phyloP scores from a whole-genome alignment of 2,329 filamentous ascomycete species.

The Blumeria hordei region DNA sequence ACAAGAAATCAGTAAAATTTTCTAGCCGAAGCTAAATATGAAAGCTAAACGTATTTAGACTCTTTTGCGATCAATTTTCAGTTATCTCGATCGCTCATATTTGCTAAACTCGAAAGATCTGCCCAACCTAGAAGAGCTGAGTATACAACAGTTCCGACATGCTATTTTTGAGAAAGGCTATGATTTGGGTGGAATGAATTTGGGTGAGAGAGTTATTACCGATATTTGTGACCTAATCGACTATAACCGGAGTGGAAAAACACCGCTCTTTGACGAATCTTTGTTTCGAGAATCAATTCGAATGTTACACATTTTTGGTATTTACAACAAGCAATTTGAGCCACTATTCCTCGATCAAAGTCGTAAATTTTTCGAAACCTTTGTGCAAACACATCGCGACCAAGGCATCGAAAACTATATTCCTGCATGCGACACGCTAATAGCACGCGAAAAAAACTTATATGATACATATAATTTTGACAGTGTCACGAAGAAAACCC shows the following conservation, averaged over 20 bases:
- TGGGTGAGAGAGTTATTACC: slow-evolving; percentile 19
- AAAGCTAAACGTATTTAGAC: slow-evolving; percentile 23
- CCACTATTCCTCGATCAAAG: slow-evolving; percentile 46
- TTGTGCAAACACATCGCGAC: slow-evolving; percentile 40
- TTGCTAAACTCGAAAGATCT: slow-evolving; percentile 48
- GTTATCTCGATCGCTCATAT: slow-evolving; percentile 79
- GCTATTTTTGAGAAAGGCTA: slow-evolving; percentile 19
- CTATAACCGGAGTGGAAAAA: slow-evolving; percentile 36
- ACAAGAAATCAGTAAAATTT: slow-evolving; percentile 40
- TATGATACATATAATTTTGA: slow-evolving; percentile 68
- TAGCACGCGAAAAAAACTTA: slow-evolving; percentile 46
- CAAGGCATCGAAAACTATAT: slow-evolving; percentile 53
- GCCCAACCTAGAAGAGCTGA: slow-evolving; percentile 58
- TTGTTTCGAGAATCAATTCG: slow-evolving; percentile 54
- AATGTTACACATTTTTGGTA: slow-evolving; percentile 64
- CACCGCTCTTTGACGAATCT: slow-evolving; percentile 30
- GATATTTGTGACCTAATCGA: slow-evolving; percentile 59
- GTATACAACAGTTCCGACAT: slow-evolving; percentile 48
- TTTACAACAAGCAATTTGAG: slow-evolving; percentile 65
- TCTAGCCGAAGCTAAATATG: not conserved
- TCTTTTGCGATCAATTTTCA: slow-evolving; percentile 69
- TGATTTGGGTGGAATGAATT: slow-evolving; percentile 13
- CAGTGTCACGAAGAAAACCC: slow-evolving; percentile 52
- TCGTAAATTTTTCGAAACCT: slow-evolving; percentile 39
- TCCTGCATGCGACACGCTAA: slow-evolving; percentile 38